A percentile compares a stretch with the other conserved stretches of the same genome.
Conservation (phyloP, 495 filamentous ascomycete species). For the Usnea hakonensis region DNA sequence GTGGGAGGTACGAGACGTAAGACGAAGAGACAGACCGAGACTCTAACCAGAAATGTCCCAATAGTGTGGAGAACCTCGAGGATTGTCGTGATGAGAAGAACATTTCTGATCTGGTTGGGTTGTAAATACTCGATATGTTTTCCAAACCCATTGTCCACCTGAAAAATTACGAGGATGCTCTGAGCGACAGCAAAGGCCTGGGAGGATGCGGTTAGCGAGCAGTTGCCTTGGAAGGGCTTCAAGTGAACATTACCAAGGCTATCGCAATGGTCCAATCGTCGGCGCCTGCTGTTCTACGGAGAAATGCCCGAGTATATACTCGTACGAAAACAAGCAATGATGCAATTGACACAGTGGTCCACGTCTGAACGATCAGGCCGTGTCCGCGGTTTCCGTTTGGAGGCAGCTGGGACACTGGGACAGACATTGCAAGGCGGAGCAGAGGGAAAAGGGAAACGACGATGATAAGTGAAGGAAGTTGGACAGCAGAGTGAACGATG, state of each 20-base stretch:
- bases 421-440: background rate
- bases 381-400: background rate
- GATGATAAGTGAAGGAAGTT: background rate
- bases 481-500: background rate
- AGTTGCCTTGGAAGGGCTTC: background rate
- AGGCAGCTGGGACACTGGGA: background rate
- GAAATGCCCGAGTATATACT: background rate
- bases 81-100: background rate
- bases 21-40: slow-evolving; percentile 7
- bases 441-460: background rate
- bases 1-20: background rate
- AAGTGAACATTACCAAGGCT: background rate
- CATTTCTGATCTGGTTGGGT: background rate
- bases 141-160: background rate
- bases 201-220: background rate
- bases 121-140: background rate
- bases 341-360: background rate
- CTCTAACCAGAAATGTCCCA: background rate
- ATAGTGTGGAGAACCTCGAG: background rate
- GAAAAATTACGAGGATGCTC: background rate
- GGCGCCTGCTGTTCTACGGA: background rate
- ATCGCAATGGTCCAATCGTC: slow-evolving; percentile 1
- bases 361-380: background rate
- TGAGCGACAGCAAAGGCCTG: background rate
- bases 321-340: background rate